Evolutionary conservation across 2,329 filamentous ascomycete genomes (phyloP).

Genomic region (Rutstroemia sydowiana): DNA sequence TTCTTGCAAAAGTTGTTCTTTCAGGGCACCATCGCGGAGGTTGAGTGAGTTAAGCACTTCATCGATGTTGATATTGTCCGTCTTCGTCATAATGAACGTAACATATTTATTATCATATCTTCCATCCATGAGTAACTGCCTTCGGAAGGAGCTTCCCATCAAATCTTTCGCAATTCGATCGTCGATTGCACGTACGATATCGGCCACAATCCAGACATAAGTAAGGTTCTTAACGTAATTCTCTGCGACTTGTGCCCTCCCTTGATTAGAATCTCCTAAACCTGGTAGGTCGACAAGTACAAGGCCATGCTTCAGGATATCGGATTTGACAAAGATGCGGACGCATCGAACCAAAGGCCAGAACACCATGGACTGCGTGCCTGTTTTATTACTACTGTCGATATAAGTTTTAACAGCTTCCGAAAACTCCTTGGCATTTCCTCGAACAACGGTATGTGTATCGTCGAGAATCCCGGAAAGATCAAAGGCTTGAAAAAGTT

Average conservation of each 20-base stretch:
- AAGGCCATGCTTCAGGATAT: not conserved
- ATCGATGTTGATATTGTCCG: not conserved
- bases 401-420: not conserved
- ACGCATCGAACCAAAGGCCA: conserved; percentile 4
- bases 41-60: not conserved
- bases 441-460: not conserved
- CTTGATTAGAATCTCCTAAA: not conserved
- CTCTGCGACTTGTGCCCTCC: not conserved
- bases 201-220: not conserved
- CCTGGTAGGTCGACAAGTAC: not conserved
- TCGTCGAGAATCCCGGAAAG: not conserved
- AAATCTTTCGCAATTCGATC: not conserved
- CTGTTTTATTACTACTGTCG: not conserved
- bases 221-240: not conserved
- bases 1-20: not conserved
- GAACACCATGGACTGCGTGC: not conserved
- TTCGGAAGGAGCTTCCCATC: not conserved
- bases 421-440: not conserved
- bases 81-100: not conserved
- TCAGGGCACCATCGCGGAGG: not conserved
- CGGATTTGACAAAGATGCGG: not conserved
- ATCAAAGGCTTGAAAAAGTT: not conserved
- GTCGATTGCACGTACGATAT: not conserved
- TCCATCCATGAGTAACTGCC: conserved; percentile 1
- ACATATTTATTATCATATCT: not conserved